Base-by-base conservation (phyloP, 768 basidiomycete genomes). In the Trametes elegans region DNA sequence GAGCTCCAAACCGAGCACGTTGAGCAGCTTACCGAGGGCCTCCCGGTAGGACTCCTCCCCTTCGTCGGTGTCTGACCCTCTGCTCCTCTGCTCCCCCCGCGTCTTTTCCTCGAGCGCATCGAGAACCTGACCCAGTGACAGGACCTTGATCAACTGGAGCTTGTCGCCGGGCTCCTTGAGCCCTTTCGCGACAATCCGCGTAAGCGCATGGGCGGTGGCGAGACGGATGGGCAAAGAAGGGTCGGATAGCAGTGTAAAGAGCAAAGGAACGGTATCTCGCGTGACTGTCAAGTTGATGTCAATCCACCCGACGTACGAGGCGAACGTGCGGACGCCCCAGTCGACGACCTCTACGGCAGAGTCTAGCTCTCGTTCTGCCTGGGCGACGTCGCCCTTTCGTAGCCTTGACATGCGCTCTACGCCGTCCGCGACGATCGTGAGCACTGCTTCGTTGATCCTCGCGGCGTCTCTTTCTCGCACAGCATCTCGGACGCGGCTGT, bases 231-330 rank as follows among this genome's bases (percentile, higher is more conserved):
- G 79, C 26, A 93, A 70, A 10, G 87, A 85, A 0, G 81, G 72
- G 65, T 94, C 88, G 14, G 87, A 86, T 34, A 98, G 80, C 35
- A 97, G 78, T 32, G 78, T 82, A 68, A 95, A 93, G 39, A 97
- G 79, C 31, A 98, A 74, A 5, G 88, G 85, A 29, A 98, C 83
- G 2, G 95, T 93, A 13, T 80, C 82, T 11, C 90, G 91, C 1
- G 95, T 98, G 55, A 99, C 88, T 11, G 97, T 94, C 59, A 98
- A 76, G 65, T 93, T 93, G 62, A 99, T 95, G 66, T 99, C 97
- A 62, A 98, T 89, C 97, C 97, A 99, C 13, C 93, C 92, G 54
- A 93, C 93, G 67, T 98, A 98, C 27, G 93, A 92, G 4, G 84
- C 90, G 69, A 95, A 91, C 0, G 95, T 93, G 60, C 88, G 79